These are phyloP conservation scores for Effrenium voratum DNA, from an alignment of 73 alveolate species.

Conservation along the genomic window DNA sequence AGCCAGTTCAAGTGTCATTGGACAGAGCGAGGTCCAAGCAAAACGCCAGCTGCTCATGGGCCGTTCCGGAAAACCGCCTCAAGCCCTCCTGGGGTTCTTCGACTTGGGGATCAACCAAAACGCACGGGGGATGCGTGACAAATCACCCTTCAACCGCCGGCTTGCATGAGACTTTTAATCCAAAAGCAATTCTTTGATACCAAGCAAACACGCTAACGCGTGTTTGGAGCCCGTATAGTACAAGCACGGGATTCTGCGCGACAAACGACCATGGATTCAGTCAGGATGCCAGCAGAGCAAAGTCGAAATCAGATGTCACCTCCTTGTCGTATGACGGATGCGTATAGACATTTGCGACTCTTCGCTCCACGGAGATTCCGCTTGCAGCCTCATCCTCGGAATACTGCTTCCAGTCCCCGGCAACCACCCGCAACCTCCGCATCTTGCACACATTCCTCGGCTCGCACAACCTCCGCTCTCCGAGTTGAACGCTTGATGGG, in stretches of 20 bases:
- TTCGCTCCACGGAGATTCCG: slow-evolving; percentile 57
- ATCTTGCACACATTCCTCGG: slow-evolving; percentile 35
- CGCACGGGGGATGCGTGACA: no score
- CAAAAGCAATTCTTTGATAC: no score
- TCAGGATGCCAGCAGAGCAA: slow-evolving; percentile 59
- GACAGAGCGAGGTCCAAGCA: no score
- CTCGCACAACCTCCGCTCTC: no score
- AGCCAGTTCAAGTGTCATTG: no score
- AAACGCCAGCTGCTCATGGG: no score
- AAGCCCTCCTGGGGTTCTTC: no score
- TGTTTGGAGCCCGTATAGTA: background rate
- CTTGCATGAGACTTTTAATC: no score
- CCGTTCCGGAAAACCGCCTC: no score
- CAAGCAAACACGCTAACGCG: background rate
- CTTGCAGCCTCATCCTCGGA: slow-evolving; percentile 52
- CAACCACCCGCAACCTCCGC: slow-evolving; percentile 61
- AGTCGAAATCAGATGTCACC: slow-evolving; percentile 14
- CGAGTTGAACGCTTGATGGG: background rate
- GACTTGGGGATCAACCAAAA: no score
- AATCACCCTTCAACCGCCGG: no score
- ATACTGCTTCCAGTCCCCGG: slow-evolving; percentile 73
- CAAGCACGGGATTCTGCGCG: background rate
- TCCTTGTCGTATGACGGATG: slow-evolving; percentile 44
- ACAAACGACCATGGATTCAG: background rate
- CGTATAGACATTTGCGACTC: background rate